These are phyloP conservation scores for Aureobasidium melanogenum DNA, from an alignment of 2,329 filamentous ascomycete species.

Conservation along the genomic window DNA sequence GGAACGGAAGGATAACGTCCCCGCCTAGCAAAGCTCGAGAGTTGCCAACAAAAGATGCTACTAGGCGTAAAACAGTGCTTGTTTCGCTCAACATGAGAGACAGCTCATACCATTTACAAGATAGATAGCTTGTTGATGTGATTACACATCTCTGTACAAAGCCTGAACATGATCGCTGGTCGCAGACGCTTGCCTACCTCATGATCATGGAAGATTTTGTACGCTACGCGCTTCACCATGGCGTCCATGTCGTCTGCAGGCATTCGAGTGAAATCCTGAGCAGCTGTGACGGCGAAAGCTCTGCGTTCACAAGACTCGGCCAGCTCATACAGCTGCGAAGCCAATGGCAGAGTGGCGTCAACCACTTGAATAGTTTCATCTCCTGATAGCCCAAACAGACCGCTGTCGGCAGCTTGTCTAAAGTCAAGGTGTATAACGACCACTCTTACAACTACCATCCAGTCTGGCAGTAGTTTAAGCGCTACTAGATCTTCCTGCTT, in stretches of 20 bases:
- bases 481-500: not conserved
- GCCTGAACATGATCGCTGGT: slow-evolving; percentile 12
- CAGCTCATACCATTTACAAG: no score
- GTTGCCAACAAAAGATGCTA: no score
- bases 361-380: slow-evolving; percentile 14
- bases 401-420: slow-evolving; percentile 1
- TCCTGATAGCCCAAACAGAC: slow-evolving; percentile 14
- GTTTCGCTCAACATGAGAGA: no score
- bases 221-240: slow-evolving; percentile 8
- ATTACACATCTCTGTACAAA: slow-evolving; percentile 11
- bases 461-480: slow-evolving; percentile 6
- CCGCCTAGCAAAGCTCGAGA: no score
- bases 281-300: not conserved
- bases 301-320: slow-evolving; percentile 3
- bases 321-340: not conserved
- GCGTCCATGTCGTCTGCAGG: slow-evolving; percentile 8
- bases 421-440: slow-evolving; percentile 12
- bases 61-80: no score
- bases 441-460: slow-evolving; percentile 12
- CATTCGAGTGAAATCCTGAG: slow-evolving; percentile 9
- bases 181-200: slow-evolving; percentile 7
- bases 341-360: slow-evolving; percentile 4
- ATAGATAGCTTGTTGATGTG: slow-evolving; percentile 8
- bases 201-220: not conserved
- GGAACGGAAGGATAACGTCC: no score